Evolutionary conservation across 768 basidiomycete genomes (phyloP).

Genomic region (Sutorius australiensis): DNA sequence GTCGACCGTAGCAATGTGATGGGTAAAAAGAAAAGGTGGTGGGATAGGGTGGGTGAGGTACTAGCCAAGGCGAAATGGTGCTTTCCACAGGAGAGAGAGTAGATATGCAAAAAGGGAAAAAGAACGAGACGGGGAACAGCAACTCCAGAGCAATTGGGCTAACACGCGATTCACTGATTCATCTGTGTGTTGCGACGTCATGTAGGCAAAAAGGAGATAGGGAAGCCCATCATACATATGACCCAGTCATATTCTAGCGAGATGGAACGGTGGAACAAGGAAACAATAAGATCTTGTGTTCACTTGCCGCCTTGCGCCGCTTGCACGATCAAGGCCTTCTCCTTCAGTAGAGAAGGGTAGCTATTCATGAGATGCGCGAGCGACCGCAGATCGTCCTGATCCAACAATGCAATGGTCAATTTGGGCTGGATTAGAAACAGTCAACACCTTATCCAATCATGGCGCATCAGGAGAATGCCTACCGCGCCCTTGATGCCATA

Average conservation of each 20-base stretch:
- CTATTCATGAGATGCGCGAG: constrained; percentile 86
- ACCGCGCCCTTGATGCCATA: constrained; percentile 81
- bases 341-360: constrained; percentile 77
- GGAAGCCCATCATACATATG: neutral
- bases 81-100: constrained; percentile 9
- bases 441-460: constrained; percentile 1
- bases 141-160: neutral
- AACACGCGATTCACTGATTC: neutral
- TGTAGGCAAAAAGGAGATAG: neutral
- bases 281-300: neutral
- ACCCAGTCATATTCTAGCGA: neutral
- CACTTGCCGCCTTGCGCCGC: constrained; percentile 26
- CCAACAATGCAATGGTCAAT: constrained; percentile 76
- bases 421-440: constrained; percentile 53
- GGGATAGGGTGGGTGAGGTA: constrained; percentile 1
- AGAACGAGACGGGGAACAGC: neutral
- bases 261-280: neutral
- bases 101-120: constrained; percentile 10
- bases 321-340: constrained; percentile 51
- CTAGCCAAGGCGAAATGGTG: constrained; percentile 1
- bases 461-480: constrained; percentile 16
- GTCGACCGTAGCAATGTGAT: constrained; percentile 6
- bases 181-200: neutral
- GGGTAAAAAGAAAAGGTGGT: neutral
- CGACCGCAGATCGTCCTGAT: constrained; percentile 79